Evolutionary conservation across 805 yeast genomes (phyloP).

Genomic region (Candida maesae): DNA sequence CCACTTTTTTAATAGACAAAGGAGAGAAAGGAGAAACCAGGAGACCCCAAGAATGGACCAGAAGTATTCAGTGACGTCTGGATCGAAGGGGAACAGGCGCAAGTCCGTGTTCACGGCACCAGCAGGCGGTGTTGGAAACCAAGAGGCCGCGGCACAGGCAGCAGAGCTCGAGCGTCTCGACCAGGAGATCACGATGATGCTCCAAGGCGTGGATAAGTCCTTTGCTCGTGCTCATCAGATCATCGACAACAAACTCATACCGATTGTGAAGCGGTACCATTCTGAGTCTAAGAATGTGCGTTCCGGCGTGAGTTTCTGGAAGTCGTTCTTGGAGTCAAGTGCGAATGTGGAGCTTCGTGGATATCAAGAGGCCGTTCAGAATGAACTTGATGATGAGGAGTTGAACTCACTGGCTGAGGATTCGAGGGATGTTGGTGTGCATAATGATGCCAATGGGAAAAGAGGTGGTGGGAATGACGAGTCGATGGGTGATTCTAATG

Average conservation of each 20-base stretch:
- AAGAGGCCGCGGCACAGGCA: slow-evolving; percentile 25
- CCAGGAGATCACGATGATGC: slow-evolving; percentile 69
- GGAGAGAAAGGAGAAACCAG: no score
- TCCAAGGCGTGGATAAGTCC: slow-evolving; percentile 78
- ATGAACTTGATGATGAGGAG: slow-evolving; percentile 6
- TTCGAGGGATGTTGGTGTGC: no score
- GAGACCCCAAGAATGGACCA: slow-evolving; percentile 16
- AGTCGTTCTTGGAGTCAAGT: slow-evolving; percentile 69
- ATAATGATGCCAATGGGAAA: no score
- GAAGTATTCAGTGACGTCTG: slow-evolving; percentile 17
- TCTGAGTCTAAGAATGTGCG: slow-evolving; percentile 55
- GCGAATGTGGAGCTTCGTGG: slow-evolving; percentile 61
- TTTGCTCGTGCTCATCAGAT: slow-evolving; percentile 63
- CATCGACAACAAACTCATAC: slow-evolving; percentile 64
- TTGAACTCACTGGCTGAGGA: not conserved
- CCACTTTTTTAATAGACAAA: no score
- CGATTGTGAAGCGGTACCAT: slow-evolving; percentile 60
- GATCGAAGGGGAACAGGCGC: slow-evolving; percentile 20
- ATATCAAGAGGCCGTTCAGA: slow-evolving; percentile 38
- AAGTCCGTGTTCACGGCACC: slow-evolving; percentile 26
- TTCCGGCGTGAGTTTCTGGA: slow-evolving; percentile 70
- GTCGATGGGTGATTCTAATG: slow-evolving; percentile 21
- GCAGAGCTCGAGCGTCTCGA: slow-evolving; percentile 58
- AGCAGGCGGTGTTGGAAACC: no score
- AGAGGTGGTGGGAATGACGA: not conserved